phyloP scores from a whole-genome alignment of 805 yeast species.

The Candida dendrica region DNA sequence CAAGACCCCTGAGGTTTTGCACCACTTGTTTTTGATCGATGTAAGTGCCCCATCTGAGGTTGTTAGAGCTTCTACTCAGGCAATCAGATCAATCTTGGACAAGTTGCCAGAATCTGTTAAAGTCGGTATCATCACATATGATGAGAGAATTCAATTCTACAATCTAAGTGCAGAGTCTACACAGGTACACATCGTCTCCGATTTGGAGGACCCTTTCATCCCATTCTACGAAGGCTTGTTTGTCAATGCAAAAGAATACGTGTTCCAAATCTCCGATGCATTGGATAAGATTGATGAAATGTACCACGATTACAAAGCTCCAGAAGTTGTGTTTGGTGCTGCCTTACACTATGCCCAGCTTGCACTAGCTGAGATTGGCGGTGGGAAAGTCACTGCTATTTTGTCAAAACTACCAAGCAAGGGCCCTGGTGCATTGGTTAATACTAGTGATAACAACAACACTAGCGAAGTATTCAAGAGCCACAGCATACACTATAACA shows the following conservation, averaged over 20 bases:
- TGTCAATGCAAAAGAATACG: conserved; percentile 67
- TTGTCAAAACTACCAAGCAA: conserved; percentile 66
- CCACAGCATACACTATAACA: conserved; percentile 53
- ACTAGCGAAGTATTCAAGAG: conserved; percentile 48
- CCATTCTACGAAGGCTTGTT: conserved; percentile 75
- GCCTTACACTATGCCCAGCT: conserved; percentile 64
- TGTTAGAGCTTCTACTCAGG: conserved; percentile 59
- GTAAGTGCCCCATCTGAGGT: conserved; percentile 55
- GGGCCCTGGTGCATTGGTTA: conserved; percentile 69
- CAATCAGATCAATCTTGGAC: conserved; percentile 50
- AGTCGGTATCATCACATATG: conserved; percentile 71
- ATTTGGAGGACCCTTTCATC: conserved; percentile 71
- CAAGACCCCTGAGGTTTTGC: conserved; percentile 40
- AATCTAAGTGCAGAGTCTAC: conserved; percentile 54
- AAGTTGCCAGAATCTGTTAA: conserved; percentile 21
- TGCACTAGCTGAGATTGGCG: conserved; percentile 59
- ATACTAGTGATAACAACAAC: conserved; percentile 26
- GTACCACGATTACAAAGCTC: conserved; percentile 28
- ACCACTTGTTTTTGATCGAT: conserved; percentile 70
- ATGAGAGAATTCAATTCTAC: conserved; percentile 64
- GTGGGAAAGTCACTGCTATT: conserved; percentile 74
- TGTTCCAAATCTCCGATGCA: conserved; percentile 57
- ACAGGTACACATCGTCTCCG: conserved; percentile 55
- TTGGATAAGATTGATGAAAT: conserved; percentile 51
- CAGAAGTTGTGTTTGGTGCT: conserved; percentile 70